A percentile compares a stretch with the other conserved stretches of the same genome.
Evolutionary conservation across 2,329 filamentous ascomycete genomes (phyloP).

Genomic region (Ilyonectria destructans): DNA sequence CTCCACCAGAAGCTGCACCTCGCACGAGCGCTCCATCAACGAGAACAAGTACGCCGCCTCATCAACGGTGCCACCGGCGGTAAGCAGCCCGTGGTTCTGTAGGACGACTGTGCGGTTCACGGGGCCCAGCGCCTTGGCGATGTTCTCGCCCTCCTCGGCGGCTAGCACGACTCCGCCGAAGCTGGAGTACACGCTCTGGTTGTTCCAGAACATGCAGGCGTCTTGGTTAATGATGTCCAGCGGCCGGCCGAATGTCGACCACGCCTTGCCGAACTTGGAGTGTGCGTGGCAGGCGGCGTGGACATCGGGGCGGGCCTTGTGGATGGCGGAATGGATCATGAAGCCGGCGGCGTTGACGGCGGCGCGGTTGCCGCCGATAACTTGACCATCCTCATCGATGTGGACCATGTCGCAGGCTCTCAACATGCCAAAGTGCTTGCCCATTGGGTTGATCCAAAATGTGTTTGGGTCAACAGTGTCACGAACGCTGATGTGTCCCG

Average conservation of each 20-base stretch:
- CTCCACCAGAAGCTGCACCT: conserved; percentile 55
- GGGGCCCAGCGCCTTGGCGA: conserved; percentile 71
- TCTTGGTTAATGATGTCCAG: conserved; percentile 77
- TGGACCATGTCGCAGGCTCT: conserved; percentile 76
- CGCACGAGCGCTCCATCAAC: conserved; percentile 53
- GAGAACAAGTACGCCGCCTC: conserved; percentile 76
- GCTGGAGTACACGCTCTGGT: conserved; percentile 72
- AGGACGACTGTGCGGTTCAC: conserved; percentile 70
- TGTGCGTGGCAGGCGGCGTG: conserved; percentile 76
- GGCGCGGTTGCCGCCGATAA: conserved; percentile 72
- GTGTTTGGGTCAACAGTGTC: conserved; percentile 72
- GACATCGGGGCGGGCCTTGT: conserved; percentile 73
- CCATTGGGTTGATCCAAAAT: conserved; percentile 79
- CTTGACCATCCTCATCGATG: conserved; percentile 71
- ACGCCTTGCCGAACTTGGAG: conserved; percentile 72
- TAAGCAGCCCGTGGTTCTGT: conserved; percentile 77
- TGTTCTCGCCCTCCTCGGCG: conserved; percentile 71
- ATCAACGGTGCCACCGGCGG: conserved; percentile 76
- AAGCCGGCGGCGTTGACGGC: conserved; percentile 75
- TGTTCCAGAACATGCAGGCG: conserved; percentile 70
- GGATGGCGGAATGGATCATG: conserved; percentile 74
- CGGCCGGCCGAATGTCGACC: conserved; percentile 70
- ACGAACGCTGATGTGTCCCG: conserved; percentile 76
- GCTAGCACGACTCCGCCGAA: conserved; percentile 77
- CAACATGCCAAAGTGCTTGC: conserved; percentile 74